phyloP scores from a whole-genome alignment of 106 monocot species.

The Alisma plantagoaquatica region DNA sequence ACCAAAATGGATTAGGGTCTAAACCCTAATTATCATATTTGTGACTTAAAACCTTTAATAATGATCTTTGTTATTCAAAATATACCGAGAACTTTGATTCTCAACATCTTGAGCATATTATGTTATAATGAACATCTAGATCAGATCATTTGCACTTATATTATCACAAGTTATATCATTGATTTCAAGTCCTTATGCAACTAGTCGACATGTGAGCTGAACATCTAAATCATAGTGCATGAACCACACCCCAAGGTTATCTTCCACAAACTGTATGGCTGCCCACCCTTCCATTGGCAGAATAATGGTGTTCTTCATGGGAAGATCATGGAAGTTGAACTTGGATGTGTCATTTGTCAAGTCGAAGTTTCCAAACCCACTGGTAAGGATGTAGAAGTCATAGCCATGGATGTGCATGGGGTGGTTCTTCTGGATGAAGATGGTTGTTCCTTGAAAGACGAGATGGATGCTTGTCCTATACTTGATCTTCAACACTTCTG shows the following conservation, averaged over 20 bases:
- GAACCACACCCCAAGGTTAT: conserved; percentile 34
- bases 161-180: too few relatives aligned
- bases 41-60: too few relatives aligned
- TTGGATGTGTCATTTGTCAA: conserved; percentile 7
- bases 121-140: too few relatives aligned
- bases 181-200: too few relatives aligned
- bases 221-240: conserved; percentile 41
- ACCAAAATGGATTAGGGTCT: too few relatives aligned
- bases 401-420: conserved; percentile 37
- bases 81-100: too few relatives aligned
- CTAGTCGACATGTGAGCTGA: conserved; percentile 37
- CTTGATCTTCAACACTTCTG: conserved; percentile 19
- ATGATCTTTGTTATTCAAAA: too few relatives aligned
- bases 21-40: too few relatives aligned
- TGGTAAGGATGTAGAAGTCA: conserved; percentile 27
- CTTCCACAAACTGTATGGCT: conserved; percentile 20
- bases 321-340: conserved; percentile 39
- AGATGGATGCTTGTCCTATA: conserved; percentile 28
- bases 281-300: conserved; percentile 37
- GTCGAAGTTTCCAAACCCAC: conserved; percentile 36
- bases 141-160: too few relatives aligned
- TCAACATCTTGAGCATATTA: too few relatives aligned
- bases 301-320: conserved; percentile 27
- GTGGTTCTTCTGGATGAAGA: conserved; percentile 27
- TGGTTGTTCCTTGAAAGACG: conserved; percentile 34